Base-by-base conservation (phyloP, 2,329 filamentous ascomycete genomes). In the Colletotrichum costaricense region DNA sequence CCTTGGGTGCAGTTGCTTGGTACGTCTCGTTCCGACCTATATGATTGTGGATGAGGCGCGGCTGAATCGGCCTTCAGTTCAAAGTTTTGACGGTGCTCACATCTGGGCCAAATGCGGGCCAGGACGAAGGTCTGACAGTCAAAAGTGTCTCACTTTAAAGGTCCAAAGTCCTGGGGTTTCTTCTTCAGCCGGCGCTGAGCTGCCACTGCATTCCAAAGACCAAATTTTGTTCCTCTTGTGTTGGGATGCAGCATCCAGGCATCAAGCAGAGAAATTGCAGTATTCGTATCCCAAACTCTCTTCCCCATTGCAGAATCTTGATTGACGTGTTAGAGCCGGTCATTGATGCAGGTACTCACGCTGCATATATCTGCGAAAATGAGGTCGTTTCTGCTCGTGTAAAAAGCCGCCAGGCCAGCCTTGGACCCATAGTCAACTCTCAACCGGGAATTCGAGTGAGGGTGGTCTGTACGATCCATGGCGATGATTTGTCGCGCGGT, bases 401-500 rank as follows among this genome's bases (percentile, higher is more conserved):
- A 12, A 56, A 59, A 24, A 9, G 46, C 30, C 30, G 30, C 30
- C 30, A 5, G 49, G 6, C 38, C 38, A 42, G 16, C 55, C 57
- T 52, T 30, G 54, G 46, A 5, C 49, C 46, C 63, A 49, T 67
- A 22, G 3, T 22, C 14, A 52, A 62, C 30, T 26, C 60, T 54
- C 35, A 38, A 49, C n/a, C 54, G 38, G 16, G 57, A 24, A 54
- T 59, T 49, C 9, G 7, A 49, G 19, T 49, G 16, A 22, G 42
- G 42, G 19, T 49, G 19, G 42, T 49, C 28, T 26, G 26, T 58
- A 67, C 24, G 56, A 33, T n/a, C 60, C 60, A 24, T 52, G 14
- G 19, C 19, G 24, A 16, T 56, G 33, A 24, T 54, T 73, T 74
- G 57, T 74, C 72, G 72, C 72, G 72, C 72, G 72, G 72, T 68